Conservation (phyloP, 352 stramenopile genomes). For the Detonula confervacea region DNA sequence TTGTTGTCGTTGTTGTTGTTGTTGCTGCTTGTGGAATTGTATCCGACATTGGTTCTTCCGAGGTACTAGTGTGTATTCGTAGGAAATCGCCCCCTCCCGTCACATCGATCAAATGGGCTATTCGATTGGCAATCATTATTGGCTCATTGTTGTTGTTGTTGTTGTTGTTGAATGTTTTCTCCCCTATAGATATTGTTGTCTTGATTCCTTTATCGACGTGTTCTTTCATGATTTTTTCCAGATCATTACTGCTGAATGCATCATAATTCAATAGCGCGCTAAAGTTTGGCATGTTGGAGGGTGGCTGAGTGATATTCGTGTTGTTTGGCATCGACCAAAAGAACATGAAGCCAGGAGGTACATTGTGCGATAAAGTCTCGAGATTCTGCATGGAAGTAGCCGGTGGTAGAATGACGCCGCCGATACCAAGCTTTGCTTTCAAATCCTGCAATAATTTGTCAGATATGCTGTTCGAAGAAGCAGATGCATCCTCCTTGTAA, state of each 20-base stretch:
- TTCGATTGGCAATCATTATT: constrained; percentile 39
- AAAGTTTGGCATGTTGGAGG: not conserved
- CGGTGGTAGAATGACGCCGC: constrained; percentile 9
- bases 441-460: too few species aligned
- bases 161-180: constrained; percentile 19
- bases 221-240: not conserved
- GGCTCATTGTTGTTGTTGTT: constrained; percentile 23
- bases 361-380: not conserved
- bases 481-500: too few species aligned
- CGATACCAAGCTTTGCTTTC: not conserved
- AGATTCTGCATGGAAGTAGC: not conserved
- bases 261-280: constrained; percentile 30
- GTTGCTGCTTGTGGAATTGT: too few species aligned
- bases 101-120: constrained; percentile 56
- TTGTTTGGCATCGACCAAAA: not conserved
- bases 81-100: constrained; percentile 23
- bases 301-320: not conserved
- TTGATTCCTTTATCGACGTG: not conserved
- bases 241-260: not conserved
- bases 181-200: constrained; percentile 16
- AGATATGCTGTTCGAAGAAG: not conserved
- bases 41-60: too few species aligned
- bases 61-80: constrained; percentile 19
- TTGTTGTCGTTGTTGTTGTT: too few species aligned
- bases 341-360: not conserved